These are phyloP conservation scores for Eucalyptus albens DNA, from an alignment of 345 rosid species.

Conservation along the genomic window DNA sequence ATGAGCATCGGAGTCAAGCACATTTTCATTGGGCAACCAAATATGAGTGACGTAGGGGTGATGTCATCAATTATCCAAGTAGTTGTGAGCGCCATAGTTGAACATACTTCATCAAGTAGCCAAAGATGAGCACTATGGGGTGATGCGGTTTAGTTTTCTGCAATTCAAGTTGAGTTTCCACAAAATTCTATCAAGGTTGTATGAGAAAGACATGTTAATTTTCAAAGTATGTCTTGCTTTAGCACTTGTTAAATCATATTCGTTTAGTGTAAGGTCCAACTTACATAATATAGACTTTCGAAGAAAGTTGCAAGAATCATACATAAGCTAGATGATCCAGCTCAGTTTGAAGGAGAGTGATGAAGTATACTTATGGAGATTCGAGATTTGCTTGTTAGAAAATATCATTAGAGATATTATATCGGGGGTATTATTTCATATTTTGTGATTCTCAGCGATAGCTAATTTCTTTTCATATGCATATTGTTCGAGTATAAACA, in stretches of 20 bases:
- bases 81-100: not conserved
- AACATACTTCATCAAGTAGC: not conserved
- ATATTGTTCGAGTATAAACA: too few species aligned
- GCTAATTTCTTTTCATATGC: not conserved
- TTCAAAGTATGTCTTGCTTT: not conserved
- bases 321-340: fast-evolving
- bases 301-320: not conserved
- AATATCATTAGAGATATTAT: not conserved
- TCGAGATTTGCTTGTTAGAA: not conserved
- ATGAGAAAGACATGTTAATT: not conserved
- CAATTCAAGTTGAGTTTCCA: not conserved
- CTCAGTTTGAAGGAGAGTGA: not conserved
- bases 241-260: fast-evolving
- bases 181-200: not conserved
- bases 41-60: fast-evolving
- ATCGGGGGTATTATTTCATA: not conserved
- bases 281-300: fast-evolving
- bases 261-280: fast-evolving
- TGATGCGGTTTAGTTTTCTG: not conserved
- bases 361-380: not conserved
- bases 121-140: not conserved
- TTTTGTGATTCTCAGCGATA: fast-evolving
- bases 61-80: not conserved
- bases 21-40: fast-evolving
- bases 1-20: too few species aligned